Base-by-base conservation (phyloP, 1,139 yeast genomes). In the Magnusiomyces clavatus region DNA sequence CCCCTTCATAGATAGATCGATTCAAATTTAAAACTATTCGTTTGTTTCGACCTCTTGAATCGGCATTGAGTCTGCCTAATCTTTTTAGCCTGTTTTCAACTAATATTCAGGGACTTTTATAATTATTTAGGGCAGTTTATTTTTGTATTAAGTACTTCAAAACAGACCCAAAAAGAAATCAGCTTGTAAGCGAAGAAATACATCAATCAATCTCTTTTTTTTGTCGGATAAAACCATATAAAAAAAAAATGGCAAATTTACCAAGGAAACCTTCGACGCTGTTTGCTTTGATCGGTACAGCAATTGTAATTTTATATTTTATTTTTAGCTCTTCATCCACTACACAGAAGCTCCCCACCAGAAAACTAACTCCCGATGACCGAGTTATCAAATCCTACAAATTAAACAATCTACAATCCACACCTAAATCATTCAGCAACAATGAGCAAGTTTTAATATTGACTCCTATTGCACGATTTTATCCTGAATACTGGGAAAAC, bases 381-480 rank as follows among this genome's bases (percentile, higher is more conserved):
- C 47, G 40, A 14, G 43, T 47, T 13, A 86, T 89, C 60, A 78
- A 86, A 47, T 94, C 87, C 65, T 88, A 85, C 66, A 88, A 88
- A 67, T 76, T 90, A 72, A 89, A 90, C 69, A 77, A 77, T 61
- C 72, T 90, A 59, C 80, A 82, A 39, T 77, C 90, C 5, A 78
- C 90, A 1, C 74, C 84, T 24, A 77, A 80, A 67, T 84, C 95
- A 8, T 78, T 81, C 51, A 75, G 76, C 54, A 86, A 87, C 66
- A 78, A 77, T 62, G 97, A 92, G 65, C 85, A 85, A 59, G 87
- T 92, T 37, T 75, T 92, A 65, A 80, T 86, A 58, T 77, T 86
- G 68, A 82, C 97, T 2, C 98, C 98, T 44, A 81, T 92, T 80
- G 84, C 95, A 47, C 78, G 81, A 58, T 92, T 92, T 65, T 81